phyloP scores from a whole-genome alignment of 2,329 filamentous ascomycete genomes.

The Pseudocercospora fijiensis region DNA sequence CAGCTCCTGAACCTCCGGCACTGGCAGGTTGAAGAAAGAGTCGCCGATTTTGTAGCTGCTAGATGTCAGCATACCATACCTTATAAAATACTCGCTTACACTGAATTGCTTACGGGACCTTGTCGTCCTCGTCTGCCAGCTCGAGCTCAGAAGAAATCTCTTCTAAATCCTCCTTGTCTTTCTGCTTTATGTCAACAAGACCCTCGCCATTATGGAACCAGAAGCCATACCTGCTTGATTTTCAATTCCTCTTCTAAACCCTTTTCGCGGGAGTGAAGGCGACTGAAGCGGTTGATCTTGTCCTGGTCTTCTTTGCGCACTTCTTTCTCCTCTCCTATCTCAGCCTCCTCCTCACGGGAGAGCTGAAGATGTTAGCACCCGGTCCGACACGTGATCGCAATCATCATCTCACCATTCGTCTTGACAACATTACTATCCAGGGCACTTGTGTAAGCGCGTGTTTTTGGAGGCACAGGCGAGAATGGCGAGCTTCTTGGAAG shows the following conservation, averaged over 20 bases:
- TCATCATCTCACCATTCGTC: conserved; percentile 17
- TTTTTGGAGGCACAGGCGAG: neutral
- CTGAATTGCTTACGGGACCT: conserved; percentile 70
- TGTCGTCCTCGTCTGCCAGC: conserved; percentile 90
- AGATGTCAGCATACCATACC: conserved; percentile 19
- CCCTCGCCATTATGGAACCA: neutral
- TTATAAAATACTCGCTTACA: neutral
- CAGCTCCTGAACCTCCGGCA: conserved; percentile 83
- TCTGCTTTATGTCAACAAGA: conserved; percentile 56
- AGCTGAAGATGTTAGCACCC: conserved; percentile 57
- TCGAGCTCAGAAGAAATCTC: conserved; percentile 90
- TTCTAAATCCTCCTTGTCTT: conserved; percentile 97
- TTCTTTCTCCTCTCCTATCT: conserved; percentile 78
- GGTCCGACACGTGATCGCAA: neutral
- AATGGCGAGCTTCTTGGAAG: neutral
- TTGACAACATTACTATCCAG: conserved; percentile 15
- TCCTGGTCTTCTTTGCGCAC: conserved; percentile 97
- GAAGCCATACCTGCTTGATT: conserved; percentile 65
- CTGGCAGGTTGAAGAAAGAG: conserved; percentile 83
- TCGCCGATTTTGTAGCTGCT: conserved; percentile 93
- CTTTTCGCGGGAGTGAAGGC: conserved; percentile 83
- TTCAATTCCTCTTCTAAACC: conserved; percentile 77
- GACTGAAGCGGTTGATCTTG: conserved; percentile 97
- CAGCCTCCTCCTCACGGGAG: conserved; percentile 84
- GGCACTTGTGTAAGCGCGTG: neutral